Evolutionary conservation across 805 yeast genomes (phyloP).

Genomic region (Lipomyces mesembrius): DNA sequence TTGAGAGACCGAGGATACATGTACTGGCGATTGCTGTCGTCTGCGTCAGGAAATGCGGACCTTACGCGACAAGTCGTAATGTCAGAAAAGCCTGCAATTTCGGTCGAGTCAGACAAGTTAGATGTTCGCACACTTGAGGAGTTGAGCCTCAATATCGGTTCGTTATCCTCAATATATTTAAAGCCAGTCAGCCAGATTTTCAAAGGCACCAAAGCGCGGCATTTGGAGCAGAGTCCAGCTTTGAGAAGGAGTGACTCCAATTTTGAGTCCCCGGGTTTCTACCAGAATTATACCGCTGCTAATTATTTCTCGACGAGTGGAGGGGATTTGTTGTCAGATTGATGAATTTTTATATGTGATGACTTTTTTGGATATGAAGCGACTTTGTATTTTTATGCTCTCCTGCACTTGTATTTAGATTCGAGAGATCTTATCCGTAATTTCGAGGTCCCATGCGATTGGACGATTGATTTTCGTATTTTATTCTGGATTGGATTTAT

Average conservation of each 20-base stretch:
- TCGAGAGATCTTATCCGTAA: neutral
- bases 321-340: neutral
- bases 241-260: conserved; percentile 16
- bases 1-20: conserved; percentile 81
- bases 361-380: neutral
- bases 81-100: conserved; percentile 64
- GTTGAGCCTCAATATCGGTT: conserved; percentile 77
- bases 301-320: neutral
- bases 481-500: too few relatives aligned
- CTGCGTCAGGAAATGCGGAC: conserved; percentile 50
- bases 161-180: conserved; percentile 80
- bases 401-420: neutral
- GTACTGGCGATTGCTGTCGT: conserved; percentile 80
- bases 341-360: neutral
- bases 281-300: neutral
- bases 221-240: conserved; percentile 32
- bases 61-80: conserved; percentile 60
- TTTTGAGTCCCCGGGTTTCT: neutral
- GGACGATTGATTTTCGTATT: neutral
- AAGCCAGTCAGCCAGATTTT: conserved; percentile 52
- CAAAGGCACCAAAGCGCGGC: conserved; percentile 26
- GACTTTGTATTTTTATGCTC: neutral
- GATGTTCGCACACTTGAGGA: conserved; percentile 78
- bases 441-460: neutral
- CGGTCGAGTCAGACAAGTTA: conserved; percentile 67